A percentile compares a stretch with the other conserved stretches of the same genome.
phyloP scores from a whole-genome alignment of 306 rosid genomes.

The Hippophae gyantsensis region DNA sequence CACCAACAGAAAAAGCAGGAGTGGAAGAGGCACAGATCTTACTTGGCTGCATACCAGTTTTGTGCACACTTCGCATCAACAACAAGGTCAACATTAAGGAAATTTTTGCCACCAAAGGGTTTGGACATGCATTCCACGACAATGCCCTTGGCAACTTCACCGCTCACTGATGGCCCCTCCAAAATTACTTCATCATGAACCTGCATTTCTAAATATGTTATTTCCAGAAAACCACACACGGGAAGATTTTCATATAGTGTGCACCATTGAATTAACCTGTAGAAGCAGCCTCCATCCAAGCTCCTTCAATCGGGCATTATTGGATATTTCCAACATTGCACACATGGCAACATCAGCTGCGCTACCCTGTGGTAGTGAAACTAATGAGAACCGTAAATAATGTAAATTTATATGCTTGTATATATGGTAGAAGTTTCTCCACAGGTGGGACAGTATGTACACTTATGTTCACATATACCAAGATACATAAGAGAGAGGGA shows the following conservation, averaged over 20 bases:
- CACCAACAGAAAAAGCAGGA: too few species aligned
- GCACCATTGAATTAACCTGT: constrained; percentile 40
- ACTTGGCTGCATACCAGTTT: constrained; percentile 81
- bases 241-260: too few species aligned
- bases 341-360: constrained; percentile 99
- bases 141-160: constrained; percentile 74
- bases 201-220: constrained; percentile 26
- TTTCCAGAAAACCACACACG: not conserved
- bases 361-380: constrained; percentile 67
- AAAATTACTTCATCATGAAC: constrained; percentile 94
- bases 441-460: too few species aligned
- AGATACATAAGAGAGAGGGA: not conserved
- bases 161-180: constrained; percentile 88
- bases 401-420: too few species aligned
- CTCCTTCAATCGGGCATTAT: constrained; percentile 47
- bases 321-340: constrained; percentile 83
- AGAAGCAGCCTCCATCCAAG: constrained; percentile 92
- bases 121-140: constrained; percentile 85
- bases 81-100: constrained; percentile 65
- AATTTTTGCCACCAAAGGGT: constrained; percentile 64
- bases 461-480: too few species aligned
- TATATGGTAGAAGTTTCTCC: too few species aligned
- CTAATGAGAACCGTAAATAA: not conserved
- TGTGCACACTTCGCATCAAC: constrained; percentile 90
- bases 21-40: constrained; percentile 5